Evolutionary conservation across 2,329 filamentous ascomycete genomes (phyloP).

Genomic region (Emergomyces pasteurianus): DNA sequence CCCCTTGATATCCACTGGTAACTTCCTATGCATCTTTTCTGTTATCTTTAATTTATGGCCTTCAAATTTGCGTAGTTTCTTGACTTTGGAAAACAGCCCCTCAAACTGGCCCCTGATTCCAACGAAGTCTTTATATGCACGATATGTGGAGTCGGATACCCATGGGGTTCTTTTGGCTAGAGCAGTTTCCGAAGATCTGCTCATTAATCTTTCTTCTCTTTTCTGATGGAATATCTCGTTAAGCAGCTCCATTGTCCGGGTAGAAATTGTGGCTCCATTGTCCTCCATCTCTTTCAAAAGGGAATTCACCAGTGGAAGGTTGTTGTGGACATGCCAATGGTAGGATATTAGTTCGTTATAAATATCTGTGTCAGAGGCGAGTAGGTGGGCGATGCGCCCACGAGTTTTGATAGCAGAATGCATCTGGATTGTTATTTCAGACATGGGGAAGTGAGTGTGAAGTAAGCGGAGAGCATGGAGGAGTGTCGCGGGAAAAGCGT

Average conservation of each 20-base stretch:
- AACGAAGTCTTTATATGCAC: slow-evolving; percentile 8
- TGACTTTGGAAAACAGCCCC: slow-evolving; percentile 1
- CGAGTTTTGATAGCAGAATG: slow-evolving; percentile 29
- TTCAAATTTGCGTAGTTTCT: neutral
- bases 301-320: slow-evolving; percentile 28
- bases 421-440: slow-evolving; percentile 28
- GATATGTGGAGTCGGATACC: slow-evolving; percentile 7
- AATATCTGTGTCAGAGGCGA: slow-evolving; percentile 30
- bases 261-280: slow-evolving; percentile 28
- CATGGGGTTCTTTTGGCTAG: neutral
- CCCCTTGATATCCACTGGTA: neutral
- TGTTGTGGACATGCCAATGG: slow-evolving; percentile 31
- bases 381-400: slow-evolving; percentile 31
- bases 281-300: slow-evolving; percentile 34
- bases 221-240: slow-evolving; percentile 19
- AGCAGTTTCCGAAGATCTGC: neutral
- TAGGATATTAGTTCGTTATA: slow-evolving; percentile 35
- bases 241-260: slow-evolving; percentile 22
- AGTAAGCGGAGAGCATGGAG: slow-evolving; percentile 30
- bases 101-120: slow-evolving; percentile 1
- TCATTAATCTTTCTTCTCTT: slow-evolving; percentile 10
- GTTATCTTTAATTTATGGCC: neutral
- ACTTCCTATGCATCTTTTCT: neutral
- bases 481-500: slow-evolving; percentile 31
- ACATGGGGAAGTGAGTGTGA: slow-evolving; percentile 29